phyloP scores from a whole-genome alignment of 371 early-diverging fungal species.

The Mortierella sp. region DNA sequence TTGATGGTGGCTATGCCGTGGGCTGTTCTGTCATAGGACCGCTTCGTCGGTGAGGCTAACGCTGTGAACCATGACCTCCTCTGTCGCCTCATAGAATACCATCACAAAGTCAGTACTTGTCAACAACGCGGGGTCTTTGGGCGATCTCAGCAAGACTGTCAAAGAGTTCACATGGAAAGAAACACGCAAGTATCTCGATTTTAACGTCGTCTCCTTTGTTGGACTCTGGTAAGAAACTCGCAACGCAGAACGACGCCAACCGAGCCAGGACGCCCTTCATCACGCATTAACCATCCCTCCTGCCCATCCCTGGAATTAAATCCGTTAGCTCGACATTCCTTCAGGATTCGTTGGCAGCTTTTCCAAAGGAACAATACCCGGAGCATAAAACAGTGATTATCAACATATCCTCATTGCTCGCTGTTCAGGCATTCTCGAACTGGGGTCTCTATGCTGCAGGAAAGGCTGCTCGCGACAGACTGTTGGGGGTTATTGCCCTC shows the following conservation, averaged over 20 bases:
- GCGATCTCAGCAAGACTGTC: constrained; percentile 75
- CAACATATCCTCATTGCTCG: constrained; percentile 88
- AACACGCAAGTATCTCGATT: constrained; percentile 61
- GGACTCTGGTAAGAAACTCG: constrained; percentile 57
- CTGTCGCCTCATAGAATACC: constrained; percentile 12
- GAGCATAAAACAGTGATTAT: constrained; percentile 64
- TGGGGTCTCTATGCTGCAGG: constrained; percentile 88
- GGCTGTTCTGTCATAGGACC: constrained; percentile 15
- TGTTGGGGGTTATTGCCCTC: constrained; percentile 71
- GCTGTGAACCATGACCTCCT: too few relatives aligned
- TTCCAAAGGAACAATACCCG: constrained; percentile 33
- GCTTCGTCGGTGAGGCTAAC: too few relatives aligned
- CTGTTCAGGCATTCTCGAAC: constrained; percentile 78
- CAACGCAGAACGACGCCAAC: background rate
- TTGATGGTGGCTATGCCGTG: too few relatives aligned
- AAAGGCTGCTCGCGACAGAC: constrained; percentile 92
- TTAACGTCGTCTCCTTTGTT: constrained; percentile 68
- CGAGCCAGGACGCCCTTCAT: too few relatives aligned
- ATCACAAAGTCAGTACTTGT: constrained; percentile 68
- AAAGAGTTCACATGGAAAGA: constrained; percentile 62
- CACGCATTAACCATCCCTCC: too few relatives aligned
- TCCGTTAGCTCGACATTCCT: constrained; percentile 57
- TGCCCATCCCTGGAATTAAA: too few relatives aligned
- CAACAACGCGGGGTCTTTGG: constrained; percentile 87
- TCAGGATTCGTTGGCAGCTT: constrained; percentile 37